Evolutionary conservation across 257 asterid genomes (phyloP).

Genomic region (Voacanga thouarsii): DNA sequence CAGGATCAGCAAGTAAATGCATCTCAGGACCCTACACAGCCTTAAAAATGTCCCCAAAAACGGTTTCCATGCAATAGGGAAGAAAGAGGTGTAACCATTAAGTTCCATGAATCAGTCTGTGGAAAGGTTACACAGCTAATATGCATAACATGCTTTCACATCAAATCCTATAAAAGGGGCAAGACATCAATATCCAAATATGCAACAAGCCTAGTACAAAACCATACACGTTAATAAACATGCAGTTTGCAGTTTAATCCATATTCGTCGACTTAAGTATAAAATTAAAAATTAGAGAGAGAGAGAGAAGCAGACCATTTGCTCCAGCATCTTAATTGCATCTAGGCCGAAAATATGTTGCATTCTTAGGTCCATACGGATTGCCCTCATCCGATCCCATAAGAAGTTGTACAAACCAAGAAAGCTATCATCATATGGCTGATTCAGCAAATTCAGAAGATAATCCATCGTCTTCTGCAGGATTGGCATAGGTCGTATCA

Average conservation of each 20-base stretch:
- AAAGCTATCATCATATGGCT: constrained; percentile 71
- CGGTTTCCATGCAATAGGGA: neutral
- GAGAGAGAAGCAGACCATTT: constrained; percentile 58
- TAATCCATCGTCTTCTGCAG: constrained; percentile 81
- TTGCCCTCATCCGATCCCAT: constrained; percentile 99
- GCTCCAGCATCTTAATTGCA: constrained; percentile 94
- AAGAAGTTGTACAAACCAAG: constrained; percentile 91
- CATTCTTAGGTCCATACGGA: constrained; percentile 99
- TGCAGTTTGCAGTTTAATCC: neutral
- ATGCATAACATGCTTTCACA: neutral
- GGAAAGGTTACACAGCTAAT: neutral
- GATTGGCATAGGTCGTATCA: constrained; percentile 93
- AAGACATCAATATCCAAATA: neutral
- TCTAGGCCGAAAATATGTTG: constrained; percentile 83
- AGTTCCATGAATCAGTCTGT: neutral
- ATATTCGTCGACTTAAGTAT: too few species aligned
- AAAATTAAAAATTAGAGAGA: neutral
- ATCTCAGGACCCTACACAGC: neutral
- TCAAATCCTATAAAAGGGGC: neutral
- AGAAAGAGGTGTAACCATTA: neutral
- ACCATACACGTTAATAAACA: neutral
- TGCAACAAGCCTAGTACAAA: neutral
- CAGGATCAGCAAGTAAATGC: neutral
- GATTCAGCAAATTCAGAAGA: constrained; percentile 74
- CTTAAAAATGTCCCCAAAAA: neutral